These are phyloP conservation scores for Fagopyrum homotropicum DNA, from an alignment of 148 eudicot genomes.

Conservation along the genomic window DNA sequence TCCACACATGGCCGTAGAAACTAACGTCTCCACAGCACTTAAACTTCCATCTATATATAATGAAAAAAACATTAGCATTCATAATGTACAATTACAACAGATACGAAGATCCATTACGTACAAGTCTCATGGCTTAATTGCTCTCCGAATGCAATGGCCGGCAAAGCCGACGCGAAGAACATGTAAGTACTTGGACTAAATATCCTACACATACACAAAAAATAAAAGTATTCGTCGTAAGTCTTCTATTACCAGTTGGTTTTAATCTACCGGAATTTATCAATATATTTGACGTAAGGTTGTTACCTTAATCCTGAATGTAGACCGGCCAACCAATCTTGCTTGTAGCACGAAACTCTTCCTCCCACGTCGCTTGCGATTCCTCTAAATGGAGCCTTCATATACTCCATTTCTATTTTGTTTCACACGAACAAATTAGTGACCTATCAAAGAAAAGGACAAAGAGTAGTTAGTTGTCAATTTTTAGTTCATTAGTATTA, in stretches of 20 bases:
- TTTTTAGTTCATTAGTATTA: no score
- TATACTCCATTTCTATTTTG: constrained; percentile 13
- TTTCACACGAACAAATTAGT: no score
- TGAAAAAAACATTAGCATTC: not conserved
- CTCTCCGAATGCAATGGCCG: constrained; percentile 58
- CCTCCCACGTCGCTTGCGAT: constrained; percentile 41
- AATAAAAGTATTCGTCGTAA: not conserved
- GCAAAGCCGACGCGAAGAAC: constrained; percentile 60
- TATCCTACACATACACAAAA: constrained; percentile 27
- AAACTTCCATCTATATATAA: constrained; percentile 30
- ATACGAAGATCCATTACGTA: not conserved
- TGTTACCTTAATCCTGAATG: constrained; percentile 50
- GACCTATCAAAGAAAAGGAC: no score
- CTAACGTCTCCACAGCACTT: constrained; percentile 39
- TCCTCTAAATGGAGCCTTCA: constrained; percentile 40
- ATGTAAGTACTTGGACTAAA: constrained; percentile 40
- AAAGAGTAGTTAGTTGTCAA: no score
- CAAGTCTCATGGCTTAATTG: constrained; percentile 47
- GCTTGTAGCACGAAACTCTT: constrained; percentile 49
- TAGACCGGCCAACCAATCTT: constrained; percentile 53
- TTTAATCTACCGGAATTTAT: not conserved
- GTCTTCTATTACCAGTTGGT: not conserved
- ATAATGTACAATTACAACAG: not conserved
- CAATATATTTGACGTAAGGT: not conserved
- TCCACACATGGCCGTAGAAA: constrained; percentile 52